These are phyloP conservation scores for Komagataella pastoris DNA, from an alignment of 805 yeast species.

Conservation along the genomic window DNA sequence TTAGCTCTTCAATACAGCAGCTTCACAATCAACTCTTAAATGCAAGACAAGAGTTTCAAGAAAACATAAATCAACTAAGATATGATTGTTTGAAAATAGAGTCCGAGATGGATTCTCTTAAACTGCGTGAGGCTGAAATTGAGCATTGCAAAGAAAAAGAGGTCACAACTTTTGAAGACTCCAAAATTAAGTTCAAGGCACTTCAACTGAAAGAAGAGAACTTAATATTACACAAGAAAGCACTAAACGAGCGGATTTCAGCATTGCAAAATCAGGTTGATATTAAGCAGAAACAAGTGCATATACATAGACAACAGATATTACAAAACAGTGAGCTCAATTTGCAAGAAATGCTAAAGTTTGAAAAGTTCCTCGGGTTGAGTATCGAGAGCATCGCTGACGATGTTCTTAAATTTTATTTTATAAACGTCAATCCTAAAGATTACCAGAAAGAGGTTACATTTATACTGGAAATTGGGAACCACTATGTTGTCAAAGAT, in stretches of 20 bases:
- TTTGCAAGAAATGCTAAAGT: slow-evolving; percentile 26
- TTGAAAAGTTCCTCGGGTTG: slow-evolving; percentile 33
- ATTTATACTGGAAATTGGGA: slow-evolving; percentile 26
- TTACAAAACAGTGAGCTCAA: slow-evolving; percentile 22
- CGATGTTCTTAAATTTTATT: slow-evolving; percentile 23
- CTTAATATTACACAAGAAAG: neutral
- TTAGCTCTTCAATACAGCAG: neutral
- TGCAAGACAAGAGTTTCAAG: neutral
- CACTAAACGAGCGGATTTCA: neutral
- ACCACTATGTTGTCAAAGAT: slow-evolving; percentile 17
- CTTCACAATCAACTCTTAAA: neutral
- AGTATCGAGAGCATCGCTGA: slow-evolving; percentile 26
- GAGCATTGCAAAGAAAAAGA: neutral
- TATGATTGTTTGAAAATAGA: neutral
- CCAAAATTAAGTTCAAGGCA: neutral
- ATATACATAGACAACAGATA: slow-evolving; percentile 12
- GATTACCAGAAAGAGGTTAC: slow-evolving; percentile 29
- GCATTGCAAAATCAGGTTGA: neutral
- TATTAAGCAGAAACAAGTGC: neutral
- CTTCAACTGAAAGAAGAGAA: neutral
- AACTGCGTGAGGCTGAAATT: neutral
- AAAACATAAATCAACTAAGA: neutral
- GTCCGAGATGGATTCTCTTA: neutral
- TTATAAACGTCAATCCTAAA: slow-evolving; percentile 31
- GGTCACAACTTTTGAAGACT: neutral